Conservation (phyloP, 257 asterid species). For the Nicotiana knightiana region DNA sequence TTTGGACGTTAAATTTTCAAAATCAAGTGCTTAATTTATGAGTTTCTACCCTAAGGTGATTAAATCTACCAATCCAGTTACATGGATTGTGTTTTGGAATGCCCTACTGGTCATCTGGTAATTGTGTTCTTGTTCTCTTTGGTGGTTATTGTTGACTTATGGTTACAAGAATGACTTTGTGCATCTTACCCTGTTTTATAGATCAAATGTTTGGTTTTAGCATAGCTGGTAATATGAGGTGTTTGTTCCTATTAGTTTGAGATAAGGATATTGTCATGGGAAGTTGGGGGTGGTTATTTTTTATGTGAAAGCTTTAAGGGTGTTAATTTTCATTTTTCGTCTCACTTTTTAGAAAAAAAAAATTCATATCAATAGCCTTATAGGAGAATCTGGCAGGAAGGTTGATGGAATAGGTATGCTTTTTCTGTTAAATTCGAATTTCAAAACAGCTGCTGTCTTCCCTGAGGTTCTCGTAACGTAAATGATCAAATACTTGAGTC, state of each 20-base stretch:
- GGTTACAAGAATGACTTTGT: neutral
- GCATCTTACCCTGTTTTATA: neutral
- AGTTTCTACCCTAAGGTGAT: neutral
- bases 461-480: neutral
- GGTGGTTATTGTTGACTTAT: neutral
- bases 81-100: neutral
- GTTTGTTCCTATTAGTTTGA: neutral
- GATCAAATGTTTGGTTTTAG: neutral
- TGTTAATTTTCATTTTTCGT: neutral
- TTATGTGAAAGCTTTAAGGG: neutral
- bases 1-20: neutral
- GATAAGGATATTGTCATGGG: neutral
- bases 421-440: neutral
- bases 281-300: neutral
- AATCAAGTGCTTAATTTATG: neutral
- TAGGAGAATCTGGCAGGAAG: neutral
- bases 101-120: neutral
- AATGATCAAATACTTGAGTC: neutral
- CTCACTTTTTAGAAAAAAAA: too few species aligned
- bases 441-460: neutral
- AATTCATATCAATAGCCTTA: neutral
- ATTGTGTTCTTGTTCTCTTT: neutral
- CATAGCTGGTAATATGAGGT: neutral
- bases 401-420: neutral
- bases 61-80: neutral